Evolutionary conservation across 2,329 filamentous ascomycete genomes (phyloP).

Genomic region (Fusarium palustre): DNA sequence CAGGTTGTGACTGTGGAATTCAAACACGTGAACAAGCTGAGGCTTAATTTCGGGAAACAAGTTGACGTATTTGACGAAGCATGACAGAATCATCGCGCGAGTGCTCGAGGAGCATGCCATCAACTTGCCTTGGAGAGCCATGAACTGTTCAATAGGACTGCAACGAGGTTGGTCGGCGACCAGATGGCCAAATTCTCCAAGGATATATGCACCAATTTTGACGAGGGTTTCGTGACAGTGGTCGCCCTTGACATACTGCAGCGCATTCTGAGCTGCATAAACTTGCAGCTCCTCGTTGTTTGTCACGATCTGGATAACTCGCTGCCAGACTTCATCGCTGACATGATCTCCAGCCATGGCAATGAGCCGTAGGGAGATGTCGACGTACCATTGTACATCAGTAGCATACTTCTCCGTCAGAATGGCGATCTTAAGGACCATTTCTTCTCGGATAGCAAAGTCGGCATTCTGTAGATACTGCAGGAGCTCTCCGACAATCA

Average conservation of each 20-base stretch:
- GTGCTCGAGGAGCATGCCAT: conserved; percentile 89
- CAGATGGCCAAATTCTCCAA: conserved; percentile 96
- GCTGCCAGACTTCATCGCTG: conserved; percentile 98
- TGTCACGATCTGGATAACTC: conserved; percentile 97
- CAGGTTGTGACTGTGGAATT: conserved; percentile 90
- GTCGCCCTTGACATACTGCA: conserved; percentile 91
- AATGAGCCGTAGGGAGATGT: conserved; percentile 93
- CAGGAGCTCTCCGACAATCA: conserved; percentile 92
- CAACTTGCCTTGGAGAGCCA: conserved; percentile 92
- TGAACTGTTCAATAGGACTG: conserved; percentile 96
- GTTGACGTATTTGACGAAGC: conserved; percentile 98
- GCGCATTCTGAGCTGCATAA: conserved; percentile 92
- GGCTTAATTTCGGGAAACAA: conserved; percentile 98
- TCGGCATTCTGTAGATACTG: conserved; percentile 96
- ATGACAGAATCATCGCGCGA: conserved; percentile 92
- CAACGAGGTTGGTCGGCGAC: conserved; percentile 92
- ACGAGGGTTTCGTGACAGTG: conserved; percentile 97
- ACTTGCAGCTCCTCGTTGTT: conserved; percentile 99
- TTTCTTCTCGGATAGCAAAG: conserved; percentile 97
- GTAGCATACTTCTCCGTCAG: conserved; percentile 98
- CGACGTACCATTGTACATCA: conserved; percentile 99
- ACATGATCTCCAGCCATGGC: conserved; percentile 98
- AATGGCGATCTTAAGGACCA: conserved; percentile 99
- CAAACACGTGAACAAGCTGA: conserved; percentile 90
- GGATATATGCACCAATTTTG: conserved; percentile 95